Conservation (phyloP, 345 rosid species). For the Eutrema japonicum region DNA sequence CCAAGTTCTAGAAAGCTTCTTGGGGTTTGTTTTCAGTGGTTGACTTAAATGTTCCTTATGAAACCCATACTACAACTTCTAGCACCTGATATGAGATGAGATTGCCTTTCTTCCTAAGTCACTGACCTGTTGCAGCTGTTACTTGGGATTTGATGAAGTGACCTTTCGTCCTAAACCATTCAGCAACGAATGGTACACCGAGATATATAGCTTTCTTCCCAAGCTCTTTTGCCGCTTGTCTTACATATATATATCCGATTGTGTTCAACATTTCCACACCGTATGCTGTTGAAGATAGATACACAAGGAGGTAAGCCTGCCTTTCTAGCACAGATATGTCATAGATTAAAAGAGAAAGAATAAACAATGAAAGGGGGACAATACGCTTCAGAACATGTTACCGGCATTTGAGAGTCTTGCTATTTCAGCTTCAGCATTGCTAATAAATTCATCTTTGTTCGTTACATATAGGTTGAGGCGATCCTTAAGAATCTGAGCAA, state of each 20-base stretch:
- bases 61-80: neutral
- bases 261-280: slow-evolving; percentile 96
- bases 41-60: slow-evolving; percentile 10
- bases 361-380: slow-evolving; percentile 12
- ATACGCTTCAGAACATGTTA: slow-evolving; percentile 37
- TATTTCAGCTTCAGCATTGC: slow-evolving; percentile 81
- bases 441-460: slow-evolving; percentile 71
- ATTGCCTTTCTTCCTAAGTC: slow-evolving; percentile 70
- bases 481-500: slow-evolving; percentile 68
- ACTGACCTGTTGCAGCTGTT: slow-evolving; percentile 95
- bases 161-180: slow-evolving; percentile 98
- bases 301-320: slow-evolving; percentile 9
- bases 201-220: slow-evolving; percentile 86
- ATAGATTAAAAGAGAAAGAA: slow-evolving; percentile 24
- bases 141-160: slow-evolving; percentile 95
- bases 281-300: slow-evolving; percentile 63
- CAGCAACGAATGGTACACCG: slow-evolving; percentile 93
- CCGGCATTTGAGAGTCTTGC: slow-evolving; percentile 89
- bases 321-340: slow-evolving; percentile 2
- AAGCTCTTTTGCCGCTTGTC: slow-evolving; percentile 97
- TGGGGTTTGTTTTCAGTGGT: slow-evolving; percentile 19
- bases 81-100: slow-evolving; percentile 38
- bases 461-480: slow-evolving; percentile 79
- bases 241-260: slow-evolving; percentile 85
- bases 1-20: slow-evolving; percentile 21